phyloP scores from a whole-genome alignment of 441 rosid genomes.

The Euphorbia corollata region DNA sequence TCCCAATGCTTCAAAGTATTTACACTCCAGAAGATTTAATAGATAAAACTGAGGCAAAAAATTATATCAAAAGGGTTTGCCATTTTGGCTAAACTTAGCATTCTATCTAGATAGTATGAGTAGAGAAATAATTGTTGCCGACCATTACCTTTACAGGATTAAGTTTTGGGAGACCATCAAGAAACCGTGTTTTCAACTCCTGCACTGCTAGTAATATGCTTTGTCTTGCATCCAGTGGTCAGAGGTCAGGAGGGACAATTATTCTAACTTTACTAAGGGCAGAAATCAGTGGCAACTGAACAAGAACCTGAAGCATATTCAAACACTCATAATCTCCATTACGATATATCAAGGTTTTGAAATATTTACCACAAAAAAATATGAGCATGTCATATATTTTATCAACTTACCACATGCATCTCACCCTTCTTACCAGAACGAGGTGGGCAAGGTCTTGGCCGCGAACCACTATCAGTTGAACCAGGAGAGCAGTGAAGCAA shows the following conservation, averaged over 20 bases:
- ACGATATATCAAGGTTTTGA: constrained; percentile 8
- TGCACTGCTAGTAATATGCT: constrained; percentile 81
- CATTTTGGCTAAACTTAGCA: not conserved
- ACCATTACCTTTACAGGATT: constrained; percentile 81
- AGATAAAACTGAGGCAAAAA: not conserved
- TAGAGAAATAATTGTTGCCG: not conserved
- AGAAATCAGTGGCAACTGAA: constrained; percentile 78
- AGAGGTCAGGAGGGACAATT: constrained; percentile 80
- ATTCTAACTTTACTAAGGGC: constrained; percentile 74
- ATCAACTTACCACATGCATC: constrained; percentile 92
- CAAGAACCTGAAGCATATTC: constrained; percentile 63
- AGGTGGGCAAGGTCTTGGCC: constrained; percentile 93
- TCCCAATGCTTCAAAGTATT: not conserved
- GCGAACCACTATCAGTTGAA: constrained; percentile 71
- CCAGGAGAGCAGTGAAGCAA: constrained; percentile 89
- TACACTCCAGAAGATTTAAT: not conserved
- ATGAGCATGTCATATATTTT: constrained; percentile 9
- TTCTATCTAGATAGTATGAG: not conserved
- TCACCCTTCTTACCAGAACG: constrained; percentile 91
- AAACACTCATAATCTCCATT: constrained; percentile 22
- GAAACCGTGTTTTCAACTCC: constrained; percentile 75
- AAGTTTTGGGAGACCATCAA: constrained; percentile 90
- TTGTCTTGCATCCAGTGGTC: constrained; percentile 92
- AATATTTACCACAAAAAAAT: not conserved
- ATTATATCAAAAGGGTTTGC: not conserved